phyloP scores from a whole-genome alignment of 164 flowering plant species.

The Stephania yunnanensis region DNA sequence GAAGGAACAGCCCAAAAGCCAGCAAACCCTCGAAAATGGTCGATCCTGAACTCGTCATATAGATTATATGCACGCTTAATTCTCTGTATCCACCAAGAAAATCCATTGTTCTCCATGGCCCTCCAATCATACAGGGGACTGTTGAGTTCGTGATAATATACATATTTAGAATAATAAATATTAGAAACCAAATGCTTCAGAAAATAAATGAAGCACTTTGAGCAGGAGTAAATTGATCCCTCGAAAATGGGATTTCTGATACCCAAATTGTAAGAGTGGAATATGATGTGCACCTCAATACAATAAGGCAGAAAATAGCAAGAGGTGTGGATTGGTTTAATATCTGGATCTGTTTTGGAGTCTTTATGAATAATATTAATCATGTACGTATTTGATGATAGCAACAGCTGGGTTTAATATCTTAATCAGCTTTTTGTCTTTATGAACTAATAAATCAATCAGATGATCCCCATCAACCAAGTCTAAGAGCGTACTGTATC shows the following conservation, averaged over 20 bases:
- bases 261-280: background rate
- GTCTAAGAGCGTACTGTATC: background rate
- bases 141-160: background rate
- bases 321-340: too few relatives aligned
- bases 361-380: background rate
- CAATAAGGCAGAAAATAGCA: background rate
- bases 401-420: background rate
- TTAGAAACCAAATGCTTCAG: background rate
- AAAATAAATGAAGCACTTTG: background rate
- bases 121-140: conserved; percentile 64
- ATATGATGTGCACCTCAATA: background rate
- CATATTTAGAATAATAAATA: background rate
- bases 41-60: conserved; percentile 92
- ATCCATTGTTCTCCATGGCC: conserved; percentile 84
- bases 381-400: background rate
- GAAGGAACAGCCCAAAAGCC: conserved; percentile 99
- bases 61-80: conserved; percentile 69
- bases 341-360: too few relatives aligned
- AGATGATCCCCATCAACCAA: background rate
- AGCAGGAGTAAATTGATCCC: background rate
- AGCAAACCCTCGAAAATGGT: conserved; percentile 96
- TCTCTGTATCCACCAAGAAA: conserved; percentile 87
- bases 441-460: background rate
- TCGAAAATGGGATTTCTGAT: background rate
- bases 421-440: background rate